A percentile compares a stretch with the other conserved stretches of the same genome.
Evolutionary conservation across 2,329 filamentous ascomycete species (phyloP).

Genomic region (Penicillium sp.): DNA sequence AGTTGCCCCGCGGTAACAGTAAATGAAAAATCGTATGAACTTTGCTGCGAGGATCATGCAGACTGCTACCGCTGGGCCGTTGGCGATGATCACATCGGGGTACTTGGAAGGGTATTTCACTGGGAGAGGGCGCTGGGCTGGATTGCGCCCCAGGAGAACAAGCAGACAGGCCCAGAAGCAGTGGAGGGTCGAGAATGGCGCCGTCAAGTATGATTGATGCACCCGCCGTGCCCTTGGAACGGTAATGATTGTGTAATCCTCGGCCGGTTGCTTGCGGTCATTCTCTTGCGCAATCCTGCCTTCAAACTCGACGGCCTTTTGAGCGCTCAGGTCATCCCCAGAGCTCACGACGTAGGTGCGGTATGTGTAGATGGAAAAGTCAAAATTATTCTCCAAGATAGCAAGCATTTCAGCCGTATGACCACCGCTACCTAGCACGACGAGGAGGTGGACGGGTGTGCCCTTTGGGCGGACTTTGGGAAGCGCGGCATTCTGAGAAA

Average conservation of each 20-base stretch:
- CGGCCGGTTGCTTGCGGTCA: not conserved
- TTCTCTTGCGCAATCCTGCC: slow-evolving; percentile 18
- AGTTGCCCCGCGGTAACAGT: slow-evolving; percentile 13
- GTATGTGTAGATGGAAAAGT: slow-evolving; percentile 56
- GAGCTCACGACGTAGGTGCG: slow-evolving; percentile 80
- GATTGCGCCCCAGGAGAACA: slow-evolving; percentile 52
- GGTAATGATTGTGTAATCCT: slow-evolving; percentile 60
- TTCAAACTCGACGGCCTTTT: slow-evolving; percentile 67
- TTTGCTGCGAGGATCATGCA: slow-evolving; percentile 66
- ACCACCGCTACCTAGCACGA: slow-evolving; percentile 88
- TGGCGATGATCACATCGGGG: slow-evolving; percentile 78
- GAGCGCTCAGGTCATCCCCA: slow-evolving; percentile 72
- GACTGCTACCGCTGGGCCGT: slow-evolving; percentile 86
- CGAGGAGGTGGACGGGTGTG: slow-evolving; percentile 63
- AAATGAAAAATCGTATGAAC: slow-evolving; percentile 57
- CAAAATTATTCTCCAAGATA: slow-evolving; percentile 67
- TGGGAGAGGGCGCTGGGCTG: slow-evolving; percentile 33
- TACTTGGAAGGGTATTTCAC: slow-evolving; percentile 43
- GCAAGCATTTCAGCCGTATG: slow-evolving; percentile 94
- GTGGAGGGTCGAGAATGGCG: slow-evolving; percentile 67
- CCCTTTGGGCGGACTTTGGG: slow-evolving; percentile 33
- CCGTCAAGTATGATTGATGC: slow-evolving; percentile 76
- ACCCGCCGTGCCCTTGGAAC: slow-evolving; percentile 78
- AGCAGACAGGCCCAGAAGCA: slow-evolving; percentile 66
- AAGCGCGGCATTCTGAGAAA: slow-evolving; percentile 33